Evolutionary conservation across 106 monocot species (phyloP).

Genomic region (Dendrobium huoshanense): DNA sequence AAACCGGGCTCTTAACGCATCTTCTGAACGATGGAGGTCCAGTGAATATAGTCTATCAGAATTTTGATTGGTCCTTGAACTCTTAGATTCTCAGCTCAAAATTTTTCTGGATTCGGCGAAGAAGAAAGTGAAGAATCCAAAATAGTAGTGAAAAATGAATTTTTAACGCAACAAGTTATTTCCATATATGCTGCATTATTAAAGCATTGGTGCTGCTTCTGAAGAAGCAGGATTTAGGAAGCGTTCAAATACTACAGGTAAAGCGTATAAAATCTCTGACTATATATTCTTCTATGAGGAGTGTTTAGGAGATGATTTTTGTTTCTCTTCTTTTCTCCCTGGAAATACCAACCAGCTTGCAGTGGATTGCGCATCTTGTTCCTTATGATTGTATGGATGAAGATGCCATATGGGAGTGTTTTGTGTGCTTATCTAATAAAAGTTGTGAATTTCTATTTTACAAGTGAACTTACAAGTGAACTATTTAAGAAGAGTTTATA

Average conservation of each 20-base stretch:
- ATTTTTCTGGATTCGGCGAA: background rate
- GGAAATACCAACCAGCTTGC: background rate
- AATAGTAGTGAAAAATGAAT: background rate
- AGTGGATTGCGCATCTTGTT: too few species aligned
- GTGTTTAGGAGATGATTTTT: background rate
- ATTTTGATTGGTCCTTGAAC: slow-evolving; percentile 79
- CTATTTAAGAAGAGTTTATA: background rate
- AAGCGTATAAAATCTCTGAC: background rate
- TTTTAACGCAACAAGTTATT: too few species aligned
- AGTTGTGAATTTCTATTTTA: background rate
- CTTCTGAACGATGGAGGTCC: slow-evolving; percentile 73
- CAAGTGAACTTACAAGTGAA: background rate
- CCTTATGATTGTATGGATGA: too few species aligned
- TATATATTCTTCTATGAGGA: background rate
- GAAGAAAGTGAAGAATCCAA: background rate
- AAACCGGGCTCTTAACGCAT: slow-evolving; percentile 76
- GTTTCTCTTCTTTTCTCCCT: background rate
- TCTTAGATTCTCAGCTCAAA: slow-evolving; percentile 3
- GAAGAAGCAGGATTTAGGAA: background rate
- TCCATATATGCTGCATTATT: background rate
- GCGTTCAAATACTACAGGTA: background rate
- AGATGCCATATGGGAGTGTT: too few species aligned
- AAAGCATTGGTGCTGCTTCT: background rate
- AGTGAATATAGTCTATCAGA: slow-evolving; percentile 58
- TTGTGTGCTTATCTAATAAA: background rate